Conservation (phyloP, 768 basidiomycete genomes). For the Termitomyces sp. region DNA sequence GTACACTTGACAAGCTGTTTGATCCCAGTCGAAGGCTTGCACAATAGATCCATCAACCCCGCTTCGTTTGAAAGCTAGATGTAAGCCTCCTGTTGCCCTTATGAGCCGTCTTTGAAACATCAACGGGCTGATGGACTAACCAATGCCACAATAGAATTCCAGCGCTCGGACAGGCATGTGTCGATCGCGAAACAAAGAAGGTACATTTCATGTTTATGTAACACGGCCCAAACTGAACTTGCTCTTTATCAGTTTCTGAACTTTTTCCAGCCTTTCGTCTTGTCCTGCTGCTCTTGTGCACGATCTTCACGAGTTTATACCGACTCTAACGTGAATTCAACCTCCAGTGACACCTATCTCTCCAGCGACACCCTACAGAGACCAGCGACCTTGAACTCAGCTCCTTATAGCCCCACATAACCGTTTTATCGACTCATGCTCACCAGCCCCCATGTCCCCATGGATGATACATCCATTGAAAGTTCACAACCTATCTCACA, state of each 20-base stretch:
- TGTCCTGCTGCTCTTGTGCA: slow-evolving; percentile 6
- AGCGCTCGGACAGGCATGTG: slow-evolving; percentile 30
- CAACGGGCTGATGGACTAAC: slow-evolving; percentile 28
- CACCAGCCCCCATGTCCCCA: slow-evolving; percentile 4
- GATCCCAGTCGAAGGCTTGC: slow-evolving; percentile 84
- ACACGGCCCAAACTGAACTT: slow-evolving; percentile 9
- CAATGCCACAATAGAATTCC: slow-evolving; percentile 83
- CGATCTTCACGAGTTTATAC: neutral
- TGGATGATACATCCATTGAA: slow-evolving; percentile 5
- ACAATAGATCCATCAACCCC: slow-evolving; percentile 40
- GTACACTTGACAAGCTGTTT: slow-evolving; percentile 67
- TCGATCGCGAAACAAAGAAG: neutral
- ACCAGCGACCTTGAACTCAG: slow-evolving; percentile 4
- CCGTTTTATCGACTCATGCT: slow-evolving; percentile 4
- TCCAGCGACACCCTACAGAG: slow-evolving; percentile 12
- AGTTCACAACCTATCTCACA: neutral
- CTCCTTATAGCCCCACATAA: neutral
- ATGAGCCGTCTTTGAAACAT: neutral
- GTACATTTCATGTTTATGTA: slow-evolving; percentile 9
- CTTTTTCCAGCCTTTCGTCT: slow-evolving; percentile 9
- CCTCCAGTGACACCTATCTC: slow-evolving; percentile 12
- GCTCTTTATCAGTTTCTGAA: slow-evolving; percentile 16
- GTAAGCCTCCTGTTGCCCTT: slow-evolving; percentile 55
- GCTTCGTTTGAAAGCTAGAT: slow-evolving; percentile 58
- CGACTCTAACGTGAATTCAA: neutral